Conservation (phyloP, 2,329 filamentous ascomycete genomes). For the Paraconiothyrium sp. region DNA sequence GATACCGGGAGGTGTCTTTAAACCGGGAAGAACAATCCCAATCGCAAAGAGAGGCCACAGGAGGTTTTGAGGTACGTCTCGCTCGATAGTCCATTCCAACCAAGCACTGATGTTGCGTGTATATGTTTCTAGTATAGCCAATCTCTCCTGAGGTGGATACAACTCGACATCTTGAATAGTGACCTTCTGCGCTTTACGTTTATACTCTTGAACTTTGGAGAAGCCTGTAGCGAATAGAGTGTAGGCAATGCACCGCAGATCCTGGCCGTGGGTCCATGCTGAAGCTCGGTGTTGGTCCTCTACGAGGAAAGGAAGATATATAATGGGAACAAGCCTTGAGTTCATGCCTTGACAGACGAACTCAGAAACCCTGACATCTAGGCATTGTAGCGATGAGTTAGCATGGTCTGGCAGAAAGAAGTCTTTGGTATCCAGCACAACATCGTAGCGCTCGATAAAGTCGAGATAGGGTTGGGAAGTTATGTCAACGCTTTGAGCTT, state of each 20-base stretch:
- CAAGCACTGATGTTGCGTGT: slow-evolving; percentile 26
- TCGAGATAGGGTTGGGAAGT: slow-evolving; percentile 32
- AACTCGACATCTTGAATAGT: slow-evolving; percentile 30
- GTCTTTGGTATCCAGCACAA: slow-evolving; percentile 17
- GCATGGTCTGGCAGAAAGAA: slow-evolving; percentile 4
- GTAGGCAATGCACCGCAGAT: slow-evolving; percentile 52
- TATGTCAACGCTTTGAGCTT: slow-evolving; percentile 34
- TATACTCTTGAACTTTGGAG: slow-evolving; percentile 47
- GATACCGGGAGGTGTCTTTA: slow-evolving; percentile 32
- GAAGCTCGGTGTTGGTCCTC: slow-evolving; percentile 56
- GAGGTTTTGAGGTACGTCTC: slow-evolving; percentile 22
- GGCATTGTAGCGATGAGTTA: slow-evolving; percentile 25
- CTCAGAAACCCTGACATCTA: slow-evolving; percentile 48
- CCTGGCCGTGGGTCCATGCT: slow-evolving; percentile 53
- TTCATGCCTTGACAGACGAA: slow-evolving; percentile 36
- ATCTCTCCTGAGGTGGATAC: slow-evolving; percentile 19
- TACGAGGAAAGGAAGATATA: slow-evolving; percentile 73
- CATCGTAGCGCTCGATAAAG: slow-evolving; percentile 44
- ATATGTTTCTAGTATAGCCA: slow-evolving; percentile 19
- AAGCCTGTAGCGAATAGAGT: slow-evolving; percentile 39
- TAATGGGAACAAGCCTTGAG: slow-evolving; percentile 33
- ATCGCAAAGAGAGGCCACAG: slow-evolving; percentile 40
- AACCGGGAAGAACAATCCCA: slow-evolving; percentile 31
- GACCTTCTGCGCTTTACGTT: slow-evolving; percentile 47
- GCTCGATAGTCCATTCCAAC: slow-evolving; percentile 27